Percentiles rank a stretch among this genome's conserved stretches.
Evolutionary conservation across 768 basidiomycete genomes (phyloP).

Genomic region (Gautieria morchelliformis): DNA sequence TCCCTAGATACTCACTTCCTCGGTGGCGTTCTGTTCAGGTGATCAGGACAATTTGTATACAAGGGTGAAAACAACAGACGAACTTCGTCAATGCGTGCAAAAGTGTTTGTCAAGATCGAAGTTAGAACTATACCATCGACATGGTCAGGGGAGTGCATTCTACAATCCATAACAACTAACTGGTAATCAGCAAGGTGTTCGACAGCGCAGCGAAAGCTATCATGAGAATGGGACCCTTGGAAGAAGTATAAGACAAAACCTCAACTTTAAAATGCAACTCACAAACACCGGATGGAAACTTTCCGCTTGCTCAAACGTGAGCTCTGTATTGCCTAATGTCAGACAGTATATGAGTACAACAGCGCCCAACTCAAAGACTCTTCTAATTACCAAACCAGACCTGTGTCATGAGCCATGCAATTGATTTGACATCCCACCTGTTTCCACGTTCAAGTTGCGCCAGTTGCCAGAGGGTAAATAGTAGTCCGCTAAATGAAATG

Average conservation of each 20-base stretch:
- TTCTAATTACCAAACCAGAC: conserved; percentile 61
- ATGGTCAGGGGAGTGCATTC: conserved; percentile 3
- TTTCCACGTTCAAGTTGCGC: conserved; percentile 28
- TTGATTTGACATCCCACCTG: conserved; percentile 36
- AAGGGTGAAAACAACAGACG: conserved; percentile 13
- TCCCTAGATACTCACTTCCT: conserved; percentile 37
- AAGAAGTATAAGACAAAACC: background rate
- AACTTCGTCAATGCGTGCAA: conserved; percentile 62
- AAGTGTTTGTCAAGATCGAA: conserved; percentile 85
- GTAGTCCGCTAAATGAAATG: conserved; percentile 73
- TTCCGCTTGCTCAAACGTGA: conserved; percentile 37
- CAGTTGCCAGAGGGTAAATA: conserved; percentile 45
- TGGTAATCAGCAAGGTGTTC: conserved; percentile 72
- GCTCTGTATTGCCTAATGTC: conserved; percentile 34
- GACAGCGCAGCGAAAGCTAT: conserved; percentile 69
- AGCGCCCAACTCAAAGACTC: background rate
- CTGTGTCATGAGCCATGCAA: conserved; percentile 78
- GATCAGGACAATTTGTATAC: background rate
- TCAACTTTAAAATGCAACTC: background rate
- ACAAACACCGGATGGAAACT: conserved; percentile 49
- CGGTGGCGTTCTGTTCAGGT: conserved; percentile 40
- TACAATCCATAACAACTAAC: conserved; percentile 31
- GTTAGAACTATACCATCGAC: conserved; percentile 48
- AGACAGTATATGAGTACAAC: background rate
- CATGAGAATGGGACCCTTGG: conserved; percentile 58